Base-by-base conservation (phyloP, 345 rosid species). In the Capsella bursapastoris region DNA sequence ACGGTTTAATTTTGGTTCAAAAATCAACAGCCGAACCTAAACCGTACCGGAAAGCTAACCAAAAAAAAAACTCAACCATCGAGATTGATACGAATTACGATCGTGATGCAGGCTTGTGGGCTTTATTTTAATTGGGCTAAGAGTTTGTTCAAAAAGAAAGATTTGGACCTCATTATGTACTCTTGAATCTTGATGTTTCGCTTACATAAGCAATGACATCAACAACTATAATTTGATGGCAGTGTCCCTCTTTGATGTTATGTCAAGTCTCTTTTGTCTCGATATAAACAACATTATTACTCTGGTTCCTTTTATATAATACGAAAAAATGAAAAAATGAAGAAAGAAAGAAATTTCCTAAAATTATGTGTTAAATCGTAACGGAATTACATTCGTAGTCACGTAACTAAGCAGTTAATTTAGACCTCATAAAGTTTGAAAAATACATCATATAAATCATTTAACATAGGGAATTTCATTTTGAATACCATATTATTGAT, bases 121-220 rank as follows among this genome's bases (percentile, higher is more conserved):
- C 61, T 52, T 52, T 22, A 22, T 22, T 22, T 52, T 0, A 16
- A 49, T 25, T 70, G 53, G 53, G 61, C 61, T 12, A 67, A 0
- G 25, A 37, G 10, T 51, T 52, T 22, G 22, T 12, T 64, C 7
- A 32, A 32, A 48, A 5, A 29, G 3, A 29, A 45, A 34, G 0
- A 47, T 31, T 47, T 29, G 29, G 56, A 40, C 68, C 56, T 31
- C n/a, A 2, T 22, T 22, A 22, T 22, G 25, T 43, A 43, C n/a
- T 18, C 22, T 18, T 18, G 6, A 12, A 8, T 11, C 6, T 8
- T 37, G 41, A 34, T 6, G 13, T 57, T 69, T 44, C 5, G 45
- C 14, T 57, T 70, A 7, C 47, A 47, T 70, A 47, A 58, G 74
- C 57, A 70, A 58, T 58, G 66, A 45, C 74, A 70, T 70, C 65